A percentile compares a stretch with the other conserved stretches of the same genome.
Evolutionary conservation across 306 rosid species (phyloP).

Genomic region (Cucumis cinereus): DNA sequence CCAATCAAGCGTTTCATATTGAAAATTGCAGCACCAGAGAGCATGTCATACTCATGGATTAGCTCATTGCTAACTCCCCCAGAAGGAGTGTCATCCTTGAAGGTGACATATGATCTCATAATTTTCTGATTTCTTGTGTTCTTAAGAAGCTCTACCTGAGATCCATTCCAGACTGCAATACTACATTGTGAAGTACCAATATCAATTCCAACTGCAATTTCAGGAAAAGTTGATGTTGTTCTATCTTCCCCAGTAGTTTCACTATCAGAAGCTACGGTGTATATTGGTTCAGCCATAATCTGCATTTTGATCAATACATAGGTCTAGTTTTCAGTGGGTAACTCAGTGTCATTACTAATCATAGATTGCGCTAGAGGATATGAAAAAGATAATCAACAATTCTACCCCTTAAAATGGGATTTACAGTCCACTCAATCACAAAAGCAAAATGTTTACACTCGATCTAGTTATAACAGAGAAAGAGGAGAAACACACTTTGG

Average conservation of each 20-base stretch:
- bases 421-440: neutral
- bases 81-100: conserved; percentile 52
- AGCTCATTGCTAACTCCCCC: conserved; percentile 45
- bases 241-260: conserved; percentile 67
- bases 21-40: conserved; percentile 70
- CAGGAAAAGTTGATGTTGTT: conserved; percentile 35
- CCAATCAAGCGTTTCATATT: conserved; percentile 87
- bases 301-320: conserved; percentile 16
- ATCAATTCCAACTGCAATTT: conserved; percentile 69
- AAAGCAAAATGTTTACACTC: neutral
- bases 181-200: conserved; percentile 86
- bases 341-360: neutral
- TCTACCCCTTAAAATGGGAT: neutral
- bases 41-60: conserved; percentile 42
- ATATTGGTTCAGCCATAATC: conserved; percentile 71
- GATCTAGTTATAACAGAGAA: neutral
- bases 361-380: neutral
- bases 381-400: neutral
- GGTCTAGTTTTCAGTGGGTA: neutral
- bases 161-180: conserved; percentile 80
- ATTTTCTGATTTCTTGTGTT: conserved; percentile 60
- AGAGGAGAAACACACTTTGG: neutral
- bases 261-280: conserved; percentile 77
- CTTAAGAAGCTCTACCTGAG: conserved; percentile 59
- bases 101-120: conserved; percentile 67